Evolutionary conservation across 73 alveolate species (phyloP).

Genomic region (Durusdinium trenchii): DNA sequence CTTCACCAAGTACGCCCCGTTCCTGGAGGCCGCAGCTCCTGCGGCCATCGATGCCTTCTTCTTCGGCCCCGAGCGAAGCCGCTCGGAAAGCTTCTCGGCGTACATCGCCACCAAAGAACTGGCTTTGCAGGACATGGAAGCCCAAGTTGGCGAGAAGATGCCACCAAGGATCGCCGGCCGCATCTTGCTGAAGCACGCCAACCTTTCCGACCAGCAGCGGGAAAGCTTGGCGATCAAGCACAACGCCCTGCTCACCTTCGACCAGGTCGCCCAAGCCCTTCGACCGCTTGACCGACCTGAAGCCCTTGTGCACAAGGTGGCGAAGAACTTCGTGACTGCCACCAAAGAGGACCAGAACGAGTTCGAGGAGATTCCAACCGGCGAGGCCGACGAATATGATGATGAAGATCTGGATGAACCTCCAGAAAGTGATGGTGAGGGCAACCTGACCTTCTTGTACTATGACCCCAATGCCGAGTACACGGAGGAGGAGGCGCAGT

Average conservation of each 20-base stretch:
- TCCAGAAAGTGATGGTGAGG: slow-evolving; percentile 14
- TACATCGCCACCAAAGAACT: slow-evolving; percentile 27
- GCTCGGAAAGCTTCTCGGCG: neutral
- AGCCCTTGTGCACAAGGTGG: neutral
- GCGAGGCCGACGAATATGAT: neutral
- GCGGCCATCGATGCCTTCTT: neutral
- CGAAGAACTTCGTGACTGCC: neutral
- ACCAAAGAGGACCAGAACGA: neutral
- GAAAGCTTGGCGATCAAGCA: neutral
- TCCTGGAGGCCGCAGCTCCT: slow-evolving; percentile 7
- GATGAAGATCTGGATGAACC: neutral
- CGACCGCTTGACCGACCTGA: slow-evolving; percentile 27
- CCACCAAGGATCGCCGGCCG: slow-evolving; percentile 10
- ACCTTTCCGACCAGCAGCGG: neutral
- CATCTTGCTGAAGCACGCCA: neutral
- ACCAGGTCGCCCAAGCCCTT: neutral
- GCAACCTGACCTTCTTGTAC: neutral
- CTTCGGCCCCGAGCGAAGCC: neutral
- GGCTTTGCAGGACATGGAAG: slow-evolving; percentile 2
- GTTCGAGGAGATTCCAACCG: neutral
- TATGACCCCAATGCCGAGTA: neutral
- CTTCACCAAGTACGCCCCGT: slow-evolving; percentile 1
- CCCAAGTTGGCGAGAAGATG: neutral
- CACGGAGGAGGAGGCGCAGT: neutral
- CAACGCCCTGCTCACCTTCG: neutral